Conservation (phyloP, 202 grass and related monocot species). For the Digitaria exilis region DNA sequence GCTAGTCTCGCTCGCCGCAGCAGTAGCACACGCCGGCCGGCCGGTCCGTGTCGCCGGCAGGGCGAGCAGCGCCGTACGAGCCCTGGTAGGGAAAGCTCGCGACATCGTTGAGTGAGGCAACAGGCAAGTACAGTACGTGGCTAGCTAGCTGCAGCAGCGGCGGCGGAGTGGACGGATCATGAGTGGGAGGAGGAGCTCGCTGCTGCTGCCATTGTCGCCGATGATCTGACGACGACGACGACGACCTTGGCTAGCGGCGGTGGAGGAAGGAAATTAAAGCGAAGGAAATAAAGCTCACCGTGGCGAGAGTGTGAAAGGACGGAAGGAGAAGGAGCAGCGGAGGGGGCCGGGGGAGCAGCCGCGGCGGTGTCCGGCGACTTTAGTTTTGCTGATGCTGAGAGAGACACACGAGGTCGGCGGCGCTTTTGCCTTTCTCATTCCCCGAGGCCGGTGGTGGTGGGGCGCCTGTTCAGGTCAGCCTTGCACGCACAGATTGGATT, state of each 20-base stretch:
- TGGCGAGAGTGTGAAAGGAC: conserved; percentile 1
- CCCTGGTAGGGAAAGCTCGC: conserved; percentile 9
- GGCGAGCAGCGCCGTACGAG: conserved; percentile 23
- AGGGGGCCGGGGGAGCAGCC: neutral
- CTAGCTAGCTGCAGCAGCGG: neutral
- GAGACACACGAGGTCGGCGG: neutral
- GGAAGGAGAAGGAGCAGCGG: neutral
- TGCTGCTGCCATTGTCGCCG: neutral
- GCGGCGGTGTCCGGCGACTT: conserved; percentile 13
- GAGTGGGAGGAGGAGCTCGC: neutral
- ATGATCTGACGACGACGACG: no score
- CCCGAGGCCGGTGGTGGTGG: conserved; percentile 37
- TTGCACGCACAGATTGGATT: conserved; percentile 44
- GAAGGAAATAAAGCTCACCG: no score
- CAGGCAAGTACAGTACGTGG: no score
- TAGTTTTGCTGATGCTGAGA: conserved; percentile 21
- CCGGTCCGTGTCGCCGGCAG: conserved; percentile 17
- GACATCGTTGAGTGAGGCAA: conserved; percentile 23
- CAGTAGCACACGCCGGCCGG: neutral
- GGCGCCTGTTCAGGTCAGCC: conserved; percentile 42
- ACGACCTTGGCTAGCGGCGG: neutral
- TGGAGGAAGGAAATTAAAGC: neutral
- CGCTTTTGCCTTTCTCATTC: conserved; percentile 47
- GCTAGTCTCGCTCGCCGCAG: neutral
- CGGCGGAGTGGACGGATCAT: conserved; percentile 12